Evolutionary conservation across 441 rosid genomes (phyloP), one percentile per base, ranked within the genome.

Genomic region (Adansonia rubrostipa): DNA sequence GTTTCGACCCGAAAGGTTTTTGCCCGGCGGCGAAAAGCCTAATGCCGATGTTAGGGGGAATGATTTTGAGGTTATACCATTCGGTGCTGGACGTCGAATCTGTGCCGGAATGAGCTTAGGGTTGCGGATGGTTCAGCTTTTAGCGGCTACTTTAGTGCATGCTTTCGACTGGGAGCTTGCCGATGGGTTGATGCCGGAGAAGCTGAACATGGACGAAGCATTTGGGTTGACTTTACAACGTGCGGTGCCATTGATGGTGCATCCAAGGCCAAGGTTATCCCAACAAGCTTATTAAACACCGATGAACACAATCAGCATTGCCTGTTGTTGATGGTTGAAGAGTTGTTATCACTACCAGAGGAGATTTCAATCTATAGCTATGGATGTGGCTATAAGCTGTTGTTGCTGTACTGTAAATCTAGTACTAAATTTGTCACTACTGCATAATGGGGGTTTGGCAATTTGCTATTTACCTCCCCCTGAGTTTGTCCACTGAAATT

Each of bases 81-180:
- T 93, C 36, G 97, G 99, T 7, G 93, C 99, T 0, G 98, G 99
- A 9, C 87, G 98, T 19, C 85, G 98, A 79, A 89, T 87, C 1
- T 95, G 99, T 58, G 97, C 96, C 0, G 99, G 98, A 5, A 61
- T 92, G 85, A 89, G 85, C 74, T 57, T 92, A 80, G 99, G 95
- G 28, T 42, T 95, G 77, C 85, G 93, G 5, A 92, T 89, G 77
- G 96, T 91, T 22, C 94, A 87, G 47, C 80, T 90, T 4, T 72
- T 91, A 78, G 87, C 95, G 0, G 98, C 97, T 4, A 88, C 93
- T 0, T 71, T 95, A 5, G 77, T 88, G 57, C 97, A 93, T 10
- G 94, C 92, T 6, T 95, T 88, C 57, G 86, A 93, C 53, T 93
- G 97, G 97, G 82, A 86, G 33, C 76, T 91, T 44, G 83, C 87